phyloP scores from a whole-genome alignment of 1,284 basidiomycete species.

The Kwoniella shivajii region DNA sequence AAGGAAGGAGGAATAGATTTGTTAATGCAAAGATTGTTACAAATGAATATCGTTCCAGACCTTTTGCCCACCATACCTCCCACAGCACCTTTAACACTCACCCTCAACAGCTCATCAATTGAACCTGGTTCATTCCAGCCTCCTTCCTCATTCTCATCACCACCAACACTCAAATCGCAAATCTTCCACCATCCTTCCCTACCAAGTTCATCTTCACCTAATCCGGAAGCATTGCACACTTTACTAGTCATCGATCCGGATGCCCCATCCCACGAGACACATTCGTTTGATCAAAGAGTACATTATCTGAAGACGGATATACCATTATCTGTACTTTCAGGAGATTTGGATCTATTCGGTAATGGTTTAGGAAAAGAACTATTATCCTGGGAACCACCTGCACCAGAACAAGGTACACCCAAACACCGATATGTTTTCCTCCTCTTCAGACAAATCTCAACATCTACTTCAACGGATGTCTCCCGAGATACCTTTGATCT shows the following conservation, averaged over 20 bases:
- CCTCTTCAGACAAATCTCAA: conserved; percentile 33
- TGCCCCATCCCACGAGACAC: conserved; percentile 69
- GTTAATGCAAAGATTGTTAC: conserved; percentile 85
- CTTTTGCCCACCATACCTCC: conserved; percentile 73
- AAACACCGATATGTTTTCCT: conserved; percentile 45
- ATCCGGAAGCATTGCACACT: conserved; percentile 76
- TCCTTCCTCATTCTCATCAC: conserved; percentile 58
- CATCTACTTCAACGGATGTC: conserved; percentile 1
- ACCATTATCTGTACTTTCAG: conserved; percentile 65
- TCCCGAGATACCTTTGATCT: conserved; percentile 37
- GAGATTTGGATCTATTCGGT: conserved; percentile 51
- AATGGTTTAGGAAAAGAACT: conserved; percentile 31
- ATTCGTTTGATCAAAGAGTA: conserved; percentile 70
- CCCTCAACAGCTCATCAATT: conserved; percentile 56
- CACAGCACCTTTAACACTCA: conserved; percentile 46
- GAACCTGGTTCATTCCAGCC: conserved; percentile 71
- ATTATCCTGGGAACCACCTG: conserved; percentile 44
- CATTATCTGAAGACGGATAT: conserved; percentile 92
- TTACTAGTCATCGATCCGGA: conserved; percentile 87
- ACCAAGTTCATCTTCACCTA: conserved; percentile 60
- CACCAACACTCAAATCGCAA: conserved; percentile 28
- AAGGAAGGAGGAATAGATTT: conserved; percentile 79
- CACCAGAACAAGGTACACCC: conserved; percentile 39
- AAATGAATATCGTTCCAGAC: conserved; percentile 90
- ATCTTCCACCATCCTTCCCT: conserved; percentile 33